Evolutionary conservation across 192 early-diverging fungal species (phyloP), one percentile per base, ranked within the genome.

Genomic region (Backusella tuberculispora): DNA sequence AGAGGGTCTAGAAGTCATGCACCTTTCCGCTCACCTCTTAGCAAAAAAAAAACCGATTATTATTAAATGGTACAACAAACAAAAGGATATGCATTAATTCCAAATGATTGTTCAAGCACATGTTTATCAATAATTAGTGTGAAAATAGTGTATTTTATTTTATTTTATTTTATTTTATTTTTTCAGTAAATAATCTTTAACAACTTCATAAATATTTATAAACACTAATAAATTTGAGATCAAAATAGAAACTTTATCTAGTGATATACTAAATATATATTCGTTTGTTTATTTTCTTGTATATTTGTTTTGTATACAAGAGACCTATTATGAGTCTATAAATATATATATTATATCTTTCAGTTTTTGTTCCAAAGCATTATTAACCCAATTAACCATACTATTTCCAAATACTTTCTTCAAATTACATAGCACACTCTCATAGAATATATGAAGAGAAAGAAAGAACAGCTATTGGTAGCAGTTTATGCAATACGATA

Each of bases 1-100:
- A 60, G 26, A 60, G 12, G 21, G 53, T 60, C 53, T 60, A 60
- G 53, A 60, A 60, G 53, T 60, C 19, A 26, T 60, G 29, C 29
- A 4, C 12, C 45, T 60, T 60, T 24, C 3, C 17, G 12, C 21
- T 26, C 48, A 4, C 47, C 47, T n/a, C 47, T 19, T 50, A 26
- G 12, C 24, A 19, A 60, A 14, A 60, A 60, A 60, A 19, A 60
- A 34, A 1, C 2, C 29, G 21, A 19, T 60, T 60, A 26, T 60
- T 10, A 60, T 60, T 24, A 60, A 26, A 21, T 60, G 21, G 53
- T 60, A 12, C 53, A 60, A 21, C 48, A 5, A 60, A 26, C 8
- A 24, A 26, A 60, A 56, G 9, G 10, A 24, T 12, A 56, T 13
- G 29, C 29, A 1, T 34, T 34, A 2, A 34, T 34, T 34, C 29